These are phyloP conservation scores for Eleusine coracana DNA, from an alignment of 176 grass and related monocot genomes.

Conservation along the genomic window DNA sequence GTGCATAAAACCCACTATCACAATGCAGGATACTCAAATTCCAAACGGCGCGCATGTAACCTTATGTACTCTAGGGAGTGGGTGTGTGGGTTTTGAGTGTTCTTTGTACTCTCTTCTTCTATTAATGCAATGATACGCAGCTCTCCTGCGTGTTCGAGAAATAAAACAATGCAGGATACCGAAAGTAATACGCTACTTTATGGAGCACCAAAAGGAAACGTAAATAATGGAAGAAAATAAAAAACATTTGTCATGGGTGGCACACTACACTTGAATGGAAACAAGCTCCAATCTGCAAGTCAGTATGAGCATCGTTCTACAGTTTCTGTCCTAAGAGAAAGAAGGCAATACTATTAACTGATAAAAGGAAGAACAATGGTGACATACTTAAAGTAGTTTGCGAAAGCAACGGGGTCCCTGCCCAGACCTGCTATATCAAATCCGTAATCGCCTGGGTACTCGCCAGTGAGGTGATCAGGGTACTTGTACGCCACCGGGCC, in stretches of 20 bases:
- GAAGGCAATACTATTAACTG: neutral
- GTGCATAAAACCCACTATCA: neutral
- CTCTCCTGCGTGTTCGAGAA: no score
- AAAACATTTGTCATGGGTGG: neutral
- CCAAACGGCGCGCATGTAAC: no score
- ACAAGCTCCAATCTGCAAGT: neutral
- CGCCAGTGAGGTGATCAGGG: slow-evolving; percentile 70
- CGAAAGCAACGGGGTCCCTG: slow-evolving; percentile 76
- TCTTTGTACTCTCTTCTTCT: no score
- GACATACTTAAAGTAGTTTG: slow-evolving; percentile 91
- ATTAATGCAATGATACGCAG: no score
- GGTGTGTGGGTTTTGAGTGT: no score
- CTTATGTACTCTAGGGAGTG: no score
- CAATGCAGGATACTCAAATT: neutral
- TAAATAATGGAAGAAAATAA: neutral
- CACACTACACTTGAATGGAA: neutral
- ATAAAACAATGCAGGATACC: neutral
- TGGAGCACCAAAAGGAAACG: neutral
- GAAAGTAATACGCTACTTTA: neutral
- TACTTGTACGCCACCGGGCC: slow-evolving; percentile 78
- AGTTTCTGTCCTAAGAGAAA: no score
- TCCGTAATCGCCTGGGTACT: slow-evolving; percentile 87
- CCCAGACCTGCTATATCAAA: slow-evolving; percentile 88
- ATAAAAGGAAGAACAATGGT: neutral
- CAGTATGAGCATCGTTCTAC: neutral